Conservation (phyloP, 331 rosid genomes). For the Malus hybrid region DNA sequence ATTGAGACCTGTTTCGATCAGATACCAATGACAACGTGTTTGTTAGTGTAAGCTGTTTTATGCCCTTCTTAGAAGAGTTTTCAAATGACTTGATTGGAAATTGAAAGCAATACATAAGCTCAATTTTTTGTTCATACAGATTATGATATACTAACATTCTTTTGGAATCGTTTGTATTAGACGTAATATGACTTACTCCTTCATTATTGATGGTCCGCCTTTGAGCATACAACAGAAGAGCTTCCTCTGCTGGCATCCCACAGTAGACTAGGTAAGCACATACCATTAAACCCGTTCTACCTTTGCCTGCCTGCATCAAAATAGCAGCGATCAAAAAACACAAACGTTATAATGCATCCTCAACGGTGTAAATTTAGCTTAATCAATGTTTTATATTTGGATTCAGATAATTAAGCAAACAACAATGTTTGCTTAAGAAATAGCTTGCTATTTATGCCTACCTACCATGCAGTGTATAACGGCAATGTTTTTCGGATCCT, state of each 20-base stretch:
- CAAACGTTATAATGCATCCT: neutral
- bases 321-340: neutral
- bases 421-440: neutral
- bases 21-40: constrained; percentile 3
- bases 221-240: constrained; percentile 80
- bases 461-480: constrained; percentile 94
- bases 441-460: neutral
- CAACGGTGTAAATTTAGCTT: neutral
- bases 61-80: neutral
- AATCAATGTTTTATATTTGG: neutral
- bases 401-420: neutral
- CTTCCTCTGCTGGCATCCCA: constrained; percentile 80
- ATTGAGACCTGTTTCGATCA: constrained; percentile 66
- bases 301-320: constrained; percentile 80
- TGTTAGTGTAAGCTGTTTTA: neutral
- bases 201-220: constrained; percentile 83
- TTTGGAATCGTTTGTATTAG: constrained; percentile 23
- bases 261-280: constrained; percentile 65
- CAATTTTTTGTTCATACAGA: neutral
- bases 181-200: constrained; percentile 85
- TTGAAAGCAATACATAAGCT: neutral
- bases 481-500: constrained; percentile 64
- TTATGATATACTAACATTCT: neutral
- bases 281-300: constrained; percentile 94
- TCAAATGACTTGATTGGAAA: neutral